Evolutionary conservation across 352 stramenopile species (phyloP).

Genomic region (Phytophthora cajani): DNA sequence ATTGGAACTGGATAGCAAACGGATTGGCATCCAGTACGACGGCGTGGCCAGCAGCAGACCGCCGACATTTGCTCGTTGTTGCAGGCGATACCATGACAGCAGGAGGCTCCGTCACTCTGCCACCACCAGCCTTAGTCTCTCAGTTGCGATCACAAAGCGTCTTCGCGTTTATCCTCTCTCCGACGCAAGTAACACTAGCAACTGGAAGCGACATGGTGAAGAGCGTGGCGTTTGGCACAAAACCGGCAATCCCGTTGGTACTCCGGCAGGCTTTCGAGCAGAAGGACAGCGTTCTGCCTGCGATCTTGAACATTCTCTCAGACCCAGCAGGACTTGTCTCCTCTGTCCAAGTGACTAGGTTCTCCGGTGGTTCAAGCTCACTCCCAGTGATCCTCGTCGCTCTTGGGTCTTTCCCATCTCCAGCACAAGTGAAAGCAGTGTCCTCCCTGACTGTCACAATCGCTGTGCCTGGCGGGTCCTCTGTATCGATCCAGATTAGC

Average conservation of each 20-base stretch:
- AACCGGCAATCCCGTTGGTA: constrained; percentile 24
- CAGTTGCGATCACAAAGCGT: constrained; percentile 29
- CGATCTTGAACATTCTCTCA: constrained; percentile 27
- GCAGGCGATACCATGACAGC: constrained; percentile 20
- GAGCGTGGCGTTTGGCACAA: constrained; percentile 25
- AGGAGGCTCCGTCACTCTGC: constrained; percentile 12
- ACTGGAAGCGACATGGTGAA: constrained; percentile 28
- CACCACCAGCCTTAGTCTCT: constrained; percentile 17
- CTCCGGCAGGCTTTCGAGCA: constrained; percentile 39
- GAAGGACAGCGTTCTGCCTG: constrained; percentile 34
- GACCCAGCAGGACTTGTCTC: constrained; percentile 32
- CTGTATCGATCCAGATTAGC: constrained; percentile 33
- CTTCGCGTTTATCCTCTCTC: constrained; percentile 43
- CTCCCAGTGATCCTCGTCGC: constrained; percentile 41
- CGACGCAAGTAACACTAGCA: constrained; percentile 12
- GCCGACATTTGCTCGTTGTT: constrained; percentile 32
- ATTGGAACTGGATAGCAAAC: constrained; percentile 31
- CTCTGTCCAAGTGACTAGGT: constrained; percentile 29
- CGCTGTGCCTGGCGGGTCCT: constrained; percentile 34
- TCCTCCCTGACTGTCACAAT: constrained; percentile 25
- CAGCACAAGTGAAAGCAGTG: constrained; percentile 9
- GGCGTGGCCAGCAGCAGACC: constrained; percentile 38
- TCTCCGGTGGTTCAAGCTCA: constrained; percentile 29
- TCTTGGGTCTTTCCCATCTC: constrained; percentile 28
- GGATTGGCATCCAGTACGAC: constrained; percentile 10